Base-by-base conservation (phyloP, 352 stramenopile genomes). In the Phytopythium delawarense region DNA sequence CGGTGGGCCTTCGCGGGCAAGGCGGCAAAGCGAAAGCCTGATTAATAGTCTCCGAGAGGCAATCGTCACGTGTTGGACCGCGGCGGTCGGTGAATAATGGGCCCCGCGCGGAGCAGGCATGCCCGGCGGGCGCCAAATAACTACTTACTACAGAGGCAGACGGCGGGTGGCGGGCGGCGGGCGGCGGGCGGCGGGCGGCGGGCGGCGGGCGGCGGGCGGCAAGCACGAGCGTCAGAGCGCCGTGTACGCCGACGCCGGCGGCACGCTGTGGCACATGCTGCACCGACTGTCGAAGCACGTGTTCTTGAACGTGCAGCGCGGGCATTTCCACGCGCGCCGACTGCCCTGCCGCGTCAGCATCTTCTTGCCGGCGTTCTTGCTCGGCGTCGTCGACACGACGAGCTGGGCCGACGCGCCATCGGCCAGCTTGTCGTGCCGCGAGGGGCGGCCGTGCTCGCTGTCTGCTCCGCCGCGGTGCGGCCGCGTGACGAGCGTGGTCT, bases 221-320 rank as follows among this genome's bases (percentile, higher is more conserved):
- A 28, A 28, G 25, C 25, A 28, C 25, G 25, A 28, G 25, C 48
- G 25, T 58, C 32, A 61, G 21, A 74, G 34, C 9, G 66, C 56
- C 53, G 37, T 52, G 63, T 63, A 71, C 0, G 63, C 60, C 32
- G 72, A 70, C 18, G 63, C 49, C 46, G 69, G 66, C 53, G 69
- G 64, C 30, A 70, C 23, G 39, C 70, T 70, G 54, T 70, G 75
- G 64, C 79, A 91, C 79, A 91, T 91, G 60, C 78, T 84, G 71
- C 82, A 91, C 34, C 70, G 62, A 21, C 63, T 77, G 55, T 88
- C 78, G 40, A 91, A 89, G 69, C 82, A 91, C 46, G 76, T 88
- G 66, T 91, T 91, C 53, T 84, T 76, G 57, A 78, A 91, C 20
- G 82, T 91, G 70, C 82, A 91, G 55, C 83, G 62, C 25, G 46